phyloP scores from a whole-genome alignment of 2,329 filamentous ascomycete genomes.

The Venturia carpophila region DNA sequence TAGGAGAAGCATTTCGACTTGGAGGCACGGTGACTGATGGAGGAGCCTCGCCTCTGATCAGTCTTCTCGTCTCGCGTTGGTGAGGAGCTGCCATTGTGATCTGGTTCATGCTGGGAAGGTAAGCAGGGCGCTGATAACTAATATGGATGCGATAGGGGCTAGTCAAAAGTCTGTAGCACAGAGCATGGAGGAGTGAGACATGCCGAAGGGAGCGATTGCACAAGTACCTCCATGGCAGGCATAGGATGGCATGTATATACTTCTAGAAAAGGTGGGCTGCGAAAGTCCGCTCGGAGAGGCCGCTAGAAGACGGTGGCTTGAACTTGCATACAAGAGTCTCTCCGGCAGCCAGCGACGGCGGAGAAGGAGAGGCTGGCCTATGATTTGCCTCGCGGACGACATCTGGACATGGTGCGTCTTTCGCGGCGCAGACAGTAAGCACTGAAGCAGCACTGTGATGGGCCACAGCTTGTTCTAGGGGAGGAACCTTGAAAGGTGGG shows the following conservation, averaged over 20 bases:
- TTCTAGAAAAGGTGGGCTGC: not conserved
- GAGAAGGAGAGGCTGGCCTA: not conserved
- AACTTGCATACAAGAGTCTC: not conserved
- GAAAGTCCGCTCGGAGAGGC: not conserved
- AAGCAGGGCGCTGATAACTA: not conserved
- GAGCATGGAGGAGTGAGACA: not conserved
- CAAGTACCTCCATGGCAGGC: not conserved
- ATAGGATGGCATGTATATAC: conserved; percentile 8
- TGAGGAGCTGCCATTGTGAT: conserved; percentile 8
- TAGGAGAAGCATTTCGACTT: conserved; percentile 13
- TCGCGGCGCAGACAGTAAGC: not conserved
- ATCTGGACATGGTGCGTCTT: not conserved
- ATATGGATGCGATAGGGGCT: not conserved
- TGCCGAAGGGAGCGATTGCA: not conserved
- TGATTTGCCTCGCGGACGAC: not conserved
- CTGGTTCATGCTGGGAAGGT: not conserved
- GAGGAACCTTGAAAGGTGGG: not conserved
- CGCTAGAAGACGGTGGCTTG: conserved; percentile 14
- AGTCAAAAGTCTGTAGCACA: not conserved
- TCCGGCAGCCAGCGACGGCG: not conserved
- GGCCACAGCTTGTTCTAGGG: not conserved
- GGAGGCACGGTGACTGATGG: conserved; percentile 13
- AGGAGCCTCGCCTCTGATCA: conserved; percentile 12
- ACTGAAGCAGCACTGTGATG: not conserved
- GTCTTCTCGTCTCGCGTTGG: not conserved